Evolutionary conservation across 495 filamentous ascomycete species (phyloP).

Genomic region (Cercophora scortea): DNA sequence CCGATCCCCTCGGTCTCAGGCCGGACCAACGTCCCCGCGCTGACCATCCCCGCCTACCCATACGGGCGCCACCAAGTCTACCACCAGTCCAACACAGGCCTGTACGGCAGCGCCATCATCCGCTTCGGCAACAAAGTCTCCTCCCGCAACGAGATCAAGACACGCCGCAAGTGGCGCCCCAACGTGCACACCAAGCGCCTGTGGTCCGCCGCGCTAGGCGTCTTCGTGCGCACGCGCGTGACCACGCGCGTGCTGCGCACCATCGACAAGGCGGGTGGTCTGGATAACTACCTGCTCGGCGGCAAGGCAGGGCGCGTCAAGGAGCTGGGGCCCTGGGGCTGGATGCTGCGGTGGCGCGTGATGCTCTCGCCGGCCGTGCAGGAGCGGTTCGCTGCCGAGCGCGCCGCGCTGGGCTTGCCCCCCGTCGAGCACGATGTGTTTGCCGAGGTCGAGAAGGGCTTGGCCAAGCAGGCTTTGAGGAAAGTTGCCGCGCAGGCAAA

Average conservation of each 20-base stretch:
- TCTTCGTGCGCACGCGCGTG: slow-evolving; percentile 63
- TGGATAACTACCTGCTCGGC: slow-evolving; percentile 85
- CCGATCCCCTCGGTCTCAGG: slow-evolving; percentile 21
- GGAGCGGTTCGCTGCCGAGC: slow-evolving; percentile 49
- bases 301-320: slow-evolving; percentile 63
- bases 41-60: slow-evolving; percentile 66
- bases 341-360: slow-evolving; percentile 76
- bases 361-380: slow-evolving; percentile 64
- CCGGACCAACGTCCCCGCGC: slow-evolving; percentile 5
- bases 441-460: neutral
- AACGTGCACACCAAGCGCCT: slow-evolving; percentile 77
- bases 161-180: slow-evolving; percentile 76
- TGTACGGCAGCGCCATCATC: slow-evolving; percentile 71
- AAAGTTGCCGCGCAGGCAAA: slow-evolving; percentile 3
- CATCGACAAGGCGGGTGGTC: slow-evolving; percentile 76
- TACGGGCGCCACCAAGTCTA: slow-evolving; percentile 70
- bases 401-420: slow-evolving; percentile 33
- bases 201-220: slow-evolving; percentile 57
- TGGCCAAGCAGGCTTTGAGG: neutral
- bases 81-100: slow-evolving; percentile 81
- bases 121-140: slow-evolving; percentile 91
- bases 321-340: slow-evolving; percentile 80
- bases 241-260: slow-evolving; percentile 73
- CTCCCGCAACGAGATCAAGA: slow-evolving; percentile 67
- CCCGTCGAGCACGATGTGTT: neutral